Conservation (phyloP, 2,329 filamentous ascomycete genomes). For the Catunica adiposa region DNA sequence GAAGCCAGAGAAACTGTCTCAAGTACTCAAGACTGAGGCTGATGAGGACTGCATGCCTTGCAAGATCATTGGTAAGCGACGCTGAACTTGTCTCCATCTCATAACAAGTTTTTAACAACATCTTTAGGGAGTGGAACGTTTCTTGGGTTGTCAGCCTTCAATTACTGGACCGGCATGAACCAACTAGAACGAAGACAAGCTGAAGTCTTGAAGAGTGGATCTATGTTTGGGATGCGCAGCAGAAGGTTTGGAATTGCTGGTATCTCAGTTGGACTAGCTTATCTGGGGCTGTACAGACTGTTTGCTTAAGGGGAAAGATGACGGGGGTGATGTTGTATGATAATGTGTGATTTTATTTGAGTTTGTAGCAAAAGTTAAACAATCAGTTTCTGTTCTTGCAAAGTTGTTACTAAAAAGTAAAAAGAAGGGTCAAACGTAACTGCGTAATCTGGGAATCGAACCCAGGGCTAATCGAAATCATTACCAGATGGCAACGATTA, state of each 20-base stretch:
- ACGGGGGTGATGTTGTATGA: too few species aligned
- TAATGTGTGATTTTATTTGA: too few species aligned
- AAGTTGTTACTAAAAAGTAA: neutral
- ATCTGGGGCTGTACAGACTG: slow-evolving; percentile 50
- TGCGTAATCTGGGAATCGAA: slow-evolving; percentile 4
- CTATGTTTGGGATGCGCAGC: slow-evolving; percentile 56
- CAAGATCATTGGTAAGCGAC: slow-evolving; percentile 47
- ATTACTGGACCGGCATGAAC: slow-evolving; percentile 55
- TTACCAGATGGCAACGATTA: slow-evolving; percentile 4
- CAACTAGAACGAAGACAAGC: slow-evolving; percentile 52
- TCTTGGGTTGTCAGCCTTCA: slow-evolving; percentile 59
- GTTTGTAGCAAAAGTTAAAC: too few species aligned
- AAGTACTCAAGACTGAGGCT: slow-evolving; percentile 37
- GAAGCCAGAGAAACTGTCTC: slow-evolving; percentile 41
- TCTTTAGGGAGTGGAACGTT: slow-evolving; percentile 54
- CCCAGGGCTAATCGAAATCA: slow-evolving; percentile 4
- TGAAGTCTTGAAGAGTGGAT: slow-evolving; percentile 51
- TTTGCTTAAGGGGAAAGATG: slow-evolving; percentile 5
- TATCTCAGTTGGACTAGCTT: slow-evolving; percentile 51
- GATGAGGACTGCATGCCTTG: slow-evolving; percentile 54
- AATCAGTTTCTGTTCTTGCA: too few species aligned
- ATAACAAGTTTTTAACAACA: slow-evolving; percentile 7
- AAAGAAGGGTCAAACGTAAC: neutral
- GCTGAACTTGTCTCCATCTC: neutral
- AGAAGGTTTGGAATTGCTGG: slow-evolving; percentile 49